These are phyloP conservation scores for Neoboletus subvelutipes DNA, from an alignment of 768 basidiomycete genomes.

Conservation along the genomic window DNA sequence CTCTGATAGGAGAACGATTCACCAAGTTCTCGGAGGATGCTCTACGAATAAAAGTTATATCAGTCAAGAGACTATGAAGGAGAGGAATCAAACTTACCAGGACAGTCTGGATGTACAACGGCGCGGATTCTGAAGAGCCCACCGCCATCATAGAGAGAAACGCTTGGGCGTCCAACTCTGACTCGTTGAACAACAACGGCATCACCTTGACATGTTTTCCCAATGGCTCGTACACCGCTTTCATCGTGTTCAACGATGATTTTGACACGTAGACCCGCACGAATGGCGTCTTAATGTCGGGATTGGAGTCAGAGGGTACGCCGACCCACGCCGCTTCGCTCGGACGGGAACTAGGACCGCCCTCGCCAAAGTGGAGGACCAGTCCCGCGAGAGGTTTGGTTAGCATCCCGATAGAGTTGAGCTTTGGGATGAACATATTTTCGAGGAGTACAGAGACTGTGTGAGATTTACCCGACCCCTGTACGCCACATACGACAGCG, in stretches of 20 bases:
- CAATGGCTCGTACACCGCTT: conserved; percentile 46
- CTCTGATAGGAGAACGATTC: conserved; percentile 50
- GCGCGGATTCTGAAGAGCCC: conserved; percentile 53
- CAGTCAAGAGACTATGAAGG: background rate
- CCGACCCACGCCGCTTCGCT: conserved; percentile 64
- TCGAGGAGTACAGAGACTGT: conserved; percentile 65
- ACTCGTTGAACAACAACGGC: conserved; percentile 51
- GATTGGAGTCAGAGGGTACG: conserved; percentile 29
- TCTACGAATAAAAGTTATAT: conserved; percentile 19
- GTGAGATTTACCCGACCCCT: conserved; percentile 73
- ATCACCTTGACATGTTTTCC: conserved; percentile 46
- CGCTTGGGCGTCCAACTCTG: conserved; percentile 62
- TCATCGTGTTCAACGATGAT: conserved; percentile 57
- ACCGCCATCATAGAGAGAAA: conserved; percentile 72
- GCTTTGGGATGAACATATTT: conserved; percentile 57
- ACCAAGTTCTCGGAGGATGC: conserved; percentile 61
- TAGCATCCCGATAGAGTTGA: conserved; percentile 46
- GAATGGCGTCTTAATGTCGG: conserved; percentile 25
- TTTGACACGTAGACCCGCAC: conserved; percentile 54
- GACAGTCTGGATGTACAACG: conserved; percentile 64
- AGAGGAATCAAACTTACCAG: conserved; percentile 40
- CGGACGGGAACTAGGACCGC: conserved; percentile 52
- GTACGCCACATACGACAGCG: conserved; percentile 67
- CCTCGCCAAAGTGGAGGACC: conserved; percentile 65
- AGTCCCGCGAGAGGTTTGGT: conserved; percentile 55